These are phyloP conservation scores for Xylariales sp. DNA, from an alignment of 2,329 filamentous ascomycete genomes.

Conservation along the genomic window DNA sequence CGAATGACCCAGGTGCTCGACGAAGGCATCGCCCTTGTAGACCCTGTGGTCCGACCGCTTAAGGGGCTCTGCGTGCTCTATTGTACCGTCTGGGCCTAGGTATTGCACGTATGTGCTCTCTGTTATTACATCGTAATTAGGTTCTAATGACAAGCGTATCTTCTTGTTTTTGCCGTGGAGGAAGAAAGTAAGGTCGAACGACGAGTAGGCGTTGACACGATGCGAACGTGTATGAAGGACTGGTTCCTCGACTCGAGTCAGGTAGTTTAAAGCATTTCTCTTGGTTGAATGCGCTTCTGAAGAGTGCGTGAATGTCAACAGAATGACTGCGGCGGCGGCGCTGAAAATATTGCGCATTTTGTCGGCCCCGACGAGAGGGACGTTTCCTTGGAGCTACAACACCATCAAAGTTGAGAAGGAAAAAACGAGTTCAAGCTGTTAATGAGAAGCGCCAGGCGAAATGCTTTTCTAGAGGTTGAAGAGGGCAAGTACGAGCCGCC, in stretches of 20 bases:
- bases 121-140: constrained; percentile 85
- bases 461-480: too few relatives aligned
- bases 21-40: constrained; percentile 74
- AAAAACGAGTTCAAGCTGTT: too few relatives aligned
- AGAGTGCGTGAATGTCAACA: constrained; percentile 26
- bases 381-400: constrained; percentile 16
- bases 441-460: too few relatives aligned
- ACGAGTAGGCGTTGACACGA: constrained; percentile 72
- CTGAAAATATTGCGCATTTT: constrained; percentile 27
- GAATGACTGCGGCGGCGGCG: constrained; percentile 20
- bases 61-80: constrained; percentile 63
- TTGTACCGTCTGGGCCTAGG: constrained; percentile 64
- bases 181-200: constrained; percentile 80
- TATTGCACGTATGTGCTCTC: constrained; percentile 71
- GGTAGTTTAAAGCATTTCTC: constrained; percentile 70
- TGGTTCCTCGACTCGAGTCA: constrained; percentile 69
- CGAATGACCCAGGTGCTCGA: constrained; percentile 52
- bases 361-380: constrained; percentile 19
- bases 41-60: constrained; percentile 72
- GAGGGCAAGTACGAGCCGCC: too few relatives aligned
- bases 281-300: constrained; percentile 62
- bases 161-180: constrained; percentile 63
- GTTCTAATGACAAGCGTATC: constrained; percentile 76
- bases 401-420: constrained; percentile 21
- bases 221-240: constrained; percentile 74